A percentile compares a stretch with the other conserved stretches of the same genome.
Evolutionary conservation across 306 rosid species (phyloP).

Genomic region (Cucumis cinereus): DNA sequence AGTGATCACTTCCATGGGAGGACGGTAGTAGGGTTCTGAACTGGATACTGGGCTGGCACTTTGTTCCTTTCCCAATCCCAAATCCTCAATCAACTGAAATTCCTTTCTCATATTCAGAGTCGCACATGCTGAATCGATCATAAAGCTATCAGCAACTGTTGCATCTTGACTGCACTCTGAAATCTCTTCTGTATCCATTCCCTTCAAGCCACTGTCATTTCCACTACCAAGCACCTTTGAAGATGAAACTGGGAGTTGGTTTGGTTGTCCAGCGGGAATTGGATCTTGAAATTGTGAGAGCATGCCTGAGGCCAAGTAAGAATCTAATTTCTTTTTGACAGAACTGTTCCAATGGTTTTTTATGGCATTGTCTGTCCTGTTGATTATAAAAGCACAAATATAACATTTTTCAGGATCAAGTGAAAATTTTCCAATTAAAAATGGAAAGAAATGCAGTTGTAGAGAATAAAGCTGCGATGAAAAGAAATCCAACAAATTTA

Average conservation of each 20-base stretch:
- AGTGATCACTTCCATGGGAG: conserved; percentile 33
- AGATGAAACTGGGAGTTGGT: conserved; percentile 38
- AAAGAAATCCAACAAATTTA: neutral
- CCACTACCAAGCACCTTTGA: conserved; percentile 53
- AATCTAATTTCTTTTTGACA: conserved; percentile 93
- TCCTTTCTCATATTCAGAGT: conserved; percentile 36
- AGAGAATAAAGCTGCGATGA: neutral
- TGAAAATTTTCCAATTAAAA: neutral
- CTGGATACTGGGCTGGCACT: conserved; percentile 47
- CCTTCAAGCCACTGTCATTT: conserved; percentile 52
- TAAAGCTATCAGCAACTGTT: conserved; percentile 28
- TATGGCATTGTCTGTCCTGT: conserved; percentile 99
- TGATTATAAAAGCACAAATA: neutral
- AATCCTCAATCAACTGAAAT: conserved; percentile 31
- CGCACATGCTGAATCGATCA: conserved; percentile 13
- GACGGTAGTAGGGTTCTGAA: conserved; percentile 51
- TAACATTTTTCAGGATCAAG: neutral
- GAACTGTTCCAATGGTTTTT: conserved; percentile 99
- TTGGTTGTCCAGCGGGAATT: conserved; percentile 42
- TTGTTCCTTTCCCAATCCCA: conserved; percentile 35
- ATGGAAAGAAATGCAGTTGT: neutral
- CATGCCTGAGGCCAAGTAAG: conserved; percentile 88
- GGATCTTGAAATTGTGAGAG: conserved; percentile 45
- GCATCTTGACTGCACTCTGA: conserved; percentile 91
- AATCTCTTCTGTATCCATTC: conserved; percentile 58